Conservation (phyloP, 257 asterid species). For the Schizonepeta tenuifolia region DNA sequence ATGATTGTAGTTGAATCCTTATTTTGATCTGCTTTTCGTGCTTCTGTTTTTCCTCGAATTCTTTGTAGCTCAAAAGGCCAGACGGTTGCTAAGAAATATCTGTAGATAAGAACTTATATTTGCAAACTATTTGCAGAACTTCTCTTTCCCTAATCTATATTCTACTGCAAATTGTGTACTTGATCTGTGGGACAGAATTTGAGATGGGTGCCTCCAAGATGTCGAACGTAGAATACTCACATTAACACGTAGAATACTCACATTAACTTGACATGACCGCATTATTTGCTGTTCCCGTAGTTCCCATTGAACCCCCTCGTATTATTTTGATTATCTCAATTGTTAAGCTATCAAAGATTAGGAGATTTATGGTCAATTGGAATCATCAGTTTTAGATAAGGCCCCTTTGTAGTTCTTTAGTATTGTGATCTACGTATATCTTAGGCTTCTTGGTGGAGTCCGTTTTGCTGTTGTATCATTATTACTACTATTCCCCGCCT, state of each 20-base stretch:
- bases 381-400: background rate
- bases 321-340: background rate
- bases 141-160: background rate
- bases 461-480: background rate
- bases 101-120: background rate
- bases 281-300: background rate
- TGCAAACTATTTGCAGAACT: background rate
- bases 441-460: background rate
- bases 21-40: constrained; percentile 4
- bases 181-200: background rate
- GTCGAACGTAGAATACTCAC: constrained; percentile 3
- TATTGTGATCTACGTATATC: background rate
- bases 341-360: background rate
- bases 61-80: background rate
- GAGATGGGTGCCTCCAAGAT: constrained; percentile 4
- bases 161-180: background rate
- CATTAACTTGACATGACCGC: background rate
- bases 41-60: background rate
- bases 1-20: background rate
- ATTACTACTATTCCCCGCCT: background rate
- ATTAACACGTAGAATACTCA: too few relatives aligned
- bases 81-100: background rate
- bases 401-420: background rate
- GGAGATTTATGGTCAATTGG: background rate
- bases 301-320: constrained; percentile 1